Percentiles rank a stretch among this genome's conserved stretches.
Evolutionary conservation across 2,329 filamentous ascomycete species (phyloP).

Genomic region (Thermomyces lanuginosus): DNA sequence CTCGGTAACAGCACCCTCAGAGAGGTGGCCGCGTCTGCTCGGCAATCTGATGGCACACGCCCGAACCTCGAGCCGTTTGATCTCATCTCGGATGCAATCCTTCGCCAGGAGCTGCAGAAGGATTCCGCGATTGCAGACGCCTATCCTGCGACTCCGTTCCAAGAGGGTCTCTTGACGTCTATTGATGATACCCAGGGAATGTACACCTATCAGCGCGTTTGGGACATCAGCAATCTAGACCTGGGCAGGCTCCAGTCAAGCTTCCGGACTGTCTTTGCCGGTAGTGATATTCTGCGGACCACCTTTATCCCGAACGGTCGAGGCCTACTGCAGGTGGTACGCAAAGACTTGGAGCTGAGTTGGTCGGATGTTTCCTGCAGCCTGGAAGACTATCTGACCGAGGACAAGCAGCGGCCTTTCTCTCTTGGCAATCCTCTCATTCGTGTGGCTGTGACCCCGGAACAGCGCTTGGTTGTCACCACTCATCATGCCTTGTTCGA

Average conservation of each 20-base stretch:
- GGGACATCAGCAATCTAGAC: conserved; percentile 26
- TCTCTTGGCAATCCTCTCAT: conserved; percentile 21
- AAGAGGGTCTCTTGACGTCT: conserved; percentile 33
- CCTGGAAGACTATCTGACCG: conserved; percentile 13
- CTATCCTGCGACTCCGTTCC: conserved; percentile 29
- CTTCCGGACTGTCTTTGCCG: conserved; percentile 31
- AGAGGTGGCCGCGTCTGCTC: no score
- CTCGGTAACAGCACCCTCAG: no score
- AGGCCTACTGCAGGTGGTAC: conserved; percentile 24
- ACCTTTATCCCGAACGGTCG: conserved; percentile 15
- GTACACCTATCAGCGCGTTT: conserved; percentile 33
- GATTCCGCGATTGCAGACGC: conserved; percentile 1
- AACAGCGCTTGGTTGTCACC: conserved; percentile 9
- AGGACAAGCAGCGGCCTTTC: conserved; percentile 14
- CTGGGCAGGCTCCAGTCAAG: conserved; percentile 29
- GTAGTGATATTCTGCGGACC: conserved; percentile 34
- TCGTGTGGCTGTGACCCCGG: conserved; percentile 20
- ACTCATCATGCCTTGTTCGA: conserved; percentile 8
- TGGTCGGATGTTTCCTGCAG: conserved; percentile 19
- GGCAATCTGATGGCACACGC: no score
- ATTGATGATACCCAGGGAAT: conserved; percentile 32
- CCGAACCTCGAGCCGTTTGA: no score
- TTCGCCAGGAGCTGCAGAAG: no score
- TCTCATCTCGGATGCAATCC: no score
- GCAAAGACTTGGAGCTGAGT: conserved; percentile 18